Conservation (phyloP, 257 asterid genomes). For the Nicotiana noctiflora region DNA sequence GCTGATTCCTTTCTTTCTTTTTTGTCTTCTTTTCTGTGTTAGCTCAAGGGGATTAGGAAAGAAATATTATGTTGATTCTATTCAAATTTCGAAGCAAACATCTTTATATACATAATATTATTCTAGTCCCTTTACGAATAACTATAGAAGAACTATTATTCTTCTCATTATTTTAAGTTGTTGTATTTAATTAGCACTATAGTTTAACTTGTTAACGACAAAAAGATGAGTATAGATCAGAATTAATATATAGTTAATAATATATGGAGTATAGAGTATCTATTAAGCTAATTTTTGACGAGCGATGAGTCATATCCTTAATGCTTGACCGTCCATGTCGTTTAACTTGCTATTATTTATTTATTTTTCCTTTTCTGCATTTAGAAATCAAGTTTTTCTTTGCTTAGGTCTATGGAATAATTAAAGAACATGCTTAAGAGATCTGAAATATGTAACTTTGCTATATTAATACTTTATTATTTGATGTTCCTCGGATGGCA, state of each 20-base stretch:
- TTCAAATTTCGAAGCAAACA: slow-evolving; percentile 32
- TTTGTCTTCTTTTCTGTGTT: slow-evolving; percentile 35
- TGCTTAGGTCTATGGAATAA: background rate
- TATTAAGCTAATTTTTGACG: background rate
- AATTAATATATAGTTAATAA: background rate
- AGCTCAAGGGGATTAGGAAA: slow-evolving; percentile 5
- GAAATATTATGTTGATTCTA: background rate
- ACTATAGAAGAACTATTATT: slow-evolving; percentile 39
- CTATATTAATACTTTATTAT: slow-evolving; percentile 1
- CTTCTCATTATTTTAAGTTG: slow-evolving; percentile 22
- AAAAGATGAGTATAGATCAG: background rate
- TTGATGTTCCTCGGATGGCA: background rate
- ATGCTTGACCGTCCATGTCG: slow-evolving; percentile 11
- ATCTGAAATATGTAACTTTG: slow-evolving; percentile 6
- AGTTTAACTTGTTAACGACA: slow-evolving; percentile 8
- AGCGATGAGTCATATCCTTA: background rate
- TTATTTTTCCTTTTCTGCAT: background rate
- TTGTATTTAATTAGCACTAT: background rate
- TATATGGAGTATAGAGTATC: background rate
- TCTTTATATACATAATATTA: slow-evolving; percentile 12
- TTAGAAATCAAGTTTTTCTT: background rate
- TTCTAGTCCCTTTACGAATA: slow-evolving; percentile 19
- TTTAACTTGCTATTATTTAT: background rate
- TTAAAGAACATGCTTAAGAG: slow-evolving; percentile 11
- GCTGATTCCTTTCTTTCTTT: slow-evolving; percentile 56